Evolutionary conservation across 2,329 filamentous ascomycete genomes (phyloP).

Genomic region (Macrophomina tecta): DNA sequence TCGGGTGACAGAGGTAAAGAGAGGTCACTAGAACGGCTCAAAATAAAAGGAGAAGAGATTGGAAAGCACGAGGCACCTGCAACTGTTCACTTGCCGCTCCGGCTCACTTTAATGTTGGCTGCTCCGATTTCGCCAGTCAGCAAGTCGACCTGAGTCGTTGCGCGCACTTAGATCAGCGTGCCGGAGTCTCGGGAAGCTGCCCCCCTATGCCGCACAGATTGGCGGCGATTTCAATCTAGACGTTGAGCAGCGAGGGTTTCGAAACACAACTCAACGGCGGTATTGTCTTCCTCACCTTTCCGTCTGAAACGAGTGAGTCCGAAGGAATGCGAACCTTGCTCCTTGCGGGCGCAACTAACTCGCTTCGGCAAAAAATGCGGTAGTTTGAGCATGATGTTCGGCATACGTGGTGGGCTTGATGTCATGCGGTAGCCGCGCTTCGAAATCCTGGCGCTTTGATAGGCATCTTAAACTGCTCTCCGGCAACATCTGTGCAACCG

Average conservation of each 20-base stretch:
- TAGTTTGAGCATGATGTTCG: conserved; percentile 3
- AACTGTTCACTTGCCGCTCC: not conserved
- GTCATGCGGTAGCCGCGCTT: no score
- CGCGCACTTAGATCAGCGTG: not conserved
- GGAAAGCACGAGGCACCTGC: not conserved
- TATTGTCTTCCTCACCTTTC: not conserved
- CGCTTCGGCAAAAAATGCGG: not conserved
- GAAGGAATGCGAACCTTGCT: conserved; percentile 4
- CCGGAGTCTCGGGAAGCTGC: not conserved
- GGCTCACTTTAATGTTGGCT: not conserved
- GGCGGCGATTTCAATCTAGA: not conserved
- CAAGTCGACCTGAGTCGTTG: not conserved
- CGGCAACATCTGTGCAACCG: not conserved
- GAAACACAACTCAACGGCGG: not conserved
- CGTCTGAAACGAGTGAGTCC: not conserved
- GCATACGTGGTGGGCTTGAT: no score
- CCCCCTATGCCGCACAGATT: not conserved
- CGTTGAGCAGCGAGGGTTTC: not conserved
- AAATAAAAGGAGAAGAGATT: not conserved
- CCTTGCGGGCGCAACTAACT: not conserved
- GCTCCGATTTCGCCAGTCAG: not conserved
- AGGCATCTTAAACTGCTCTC: not conserved
- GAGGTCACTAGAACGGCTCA: not conserved
- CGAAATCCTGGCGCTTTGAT: no score
- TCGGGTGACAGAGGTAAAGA: no score